Conservation (phyloP, 2,329 filamentous ascomycete species). For the Cladosporium sp. region DNA sequence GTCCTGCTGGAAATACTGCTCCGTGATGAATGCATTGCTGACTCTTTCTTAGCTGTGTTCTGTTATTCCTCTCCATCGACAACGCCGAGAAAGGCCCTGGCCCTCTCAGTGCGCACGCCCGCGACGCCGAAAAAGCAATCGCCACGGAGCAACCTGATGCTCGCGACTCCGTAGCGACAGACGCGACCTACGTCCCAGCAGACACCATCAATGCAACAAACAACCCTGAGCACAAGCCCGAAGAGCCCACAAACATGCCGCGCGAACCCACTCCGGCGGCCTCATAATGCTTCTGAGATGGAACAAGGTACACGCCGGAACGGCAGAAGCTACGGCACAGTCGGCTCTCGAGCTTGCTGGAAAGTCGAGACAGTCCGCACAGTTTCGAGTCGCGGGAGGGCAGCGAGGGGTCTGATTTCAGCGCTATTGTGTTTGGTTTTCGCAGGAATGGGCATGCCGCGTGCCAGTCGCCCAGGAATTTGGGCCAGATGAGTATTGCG, state of each 20-base stretch:
- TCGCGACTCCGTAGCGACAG: constrained; percentile 1
- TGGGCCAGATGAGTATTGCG: constrained; percentile 20
- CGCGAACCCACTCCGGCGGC: not conserved
- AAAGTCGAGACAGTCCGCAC: not conserved
- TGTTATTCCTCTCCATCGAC: constrained; percentile 36
- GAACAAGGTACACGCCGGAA: not conserved
- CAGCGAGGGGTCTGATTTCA: constrained; percentile 19
- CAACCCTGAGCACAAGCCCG: not conserved
- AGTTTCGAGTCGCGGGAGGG: not conserved
- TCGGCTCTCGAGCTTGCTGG: constrained; percentile 11
- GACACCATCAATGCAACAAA: not conserved
- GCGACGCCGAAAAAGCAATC: constrained; percentile 8
- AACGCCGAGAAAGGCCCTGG: constrained; percentile 36
- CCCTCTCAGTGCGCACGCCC: constrained; percentile 36
- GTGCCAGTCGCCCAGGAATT: constrained; percentile 1
- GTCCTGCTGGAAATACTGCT: constrained; percentile 7
- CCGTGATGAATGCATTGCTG: not conserved
- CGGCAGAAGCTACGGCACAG: constrained; percentile 4
- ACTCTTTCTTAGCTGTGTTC: constrained; percentile 30
- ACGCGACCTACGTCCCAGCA: not conserved
- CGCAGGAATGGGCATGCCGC: not conserved
- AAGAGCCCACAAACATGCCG: not conserved
- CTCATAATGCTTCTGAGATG: not conserved
- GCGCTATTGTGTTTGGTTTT: constrained; percentile 15
- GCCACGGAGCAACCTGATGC: not conserved